These are phyloP conservation scores for Thyridium curvatum DNA, from an alignment of 2,329 filamentous ascomycete genomes.

Conservation along the genomic window DNA sequence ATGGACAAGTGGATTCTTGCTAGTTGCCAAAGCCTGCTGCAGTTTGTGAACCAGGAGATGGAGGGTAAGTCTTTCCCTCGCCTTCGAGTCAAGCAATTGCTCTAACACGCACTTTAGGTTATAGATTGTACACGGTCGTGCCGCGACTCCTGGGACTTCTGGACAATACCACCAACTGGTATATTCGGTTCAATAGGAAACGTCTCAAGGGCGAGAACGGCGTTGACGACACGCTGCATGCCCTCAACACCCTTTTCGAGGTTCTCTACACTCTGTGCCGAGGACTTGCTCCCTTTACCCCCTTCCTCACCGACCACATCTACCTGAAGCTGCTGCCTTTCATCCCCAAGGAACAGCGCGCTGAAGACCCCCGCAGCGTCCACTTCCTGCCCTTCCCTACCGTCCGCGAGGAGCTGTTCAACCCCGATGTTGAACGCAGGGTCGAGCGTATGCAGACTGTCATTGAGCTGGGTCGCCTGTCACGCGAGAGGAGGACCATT, in stretches of 20 bases:
- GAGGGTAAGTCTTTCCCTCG: constrained; percentile 42
- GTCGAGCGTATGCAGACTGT: constrained; percentile 92
- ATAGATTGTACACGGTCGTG: constrained; percentile 85
- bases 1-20: constrained; percentile 97
- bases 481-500: constrained; percentile 76
- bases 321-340: constrained; percentile 77
- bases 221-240: constrained; percentile 78
- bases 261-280: constrained; percentile 84
- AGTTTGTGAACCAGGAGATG: constrained; percentile 94
- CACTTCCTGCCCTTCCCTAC: constrained; percentile 91
- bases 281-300: constrained; percentile 87
- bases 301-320: constrained; percentile 92
- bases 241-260: constrained; percentile 90
- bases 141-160: constrained; percentile 77
- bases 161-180: constrained; percentile 98
- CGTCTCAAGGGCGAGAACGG: constrained; percentile 87
- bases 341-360: constrained; percentile 64
- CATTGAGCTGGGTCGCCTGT: constrained; percentile 83
- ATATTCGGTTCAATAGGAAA: constrained; percentile 90
- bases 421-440: constrained; percentile 76
- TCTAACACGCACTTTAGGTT: constrained; percentile 36
- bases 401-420: constrained; percentile 81
- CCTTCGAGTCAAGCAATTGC: not conserved
- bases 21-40: constrained; percentile 81
- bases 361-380: constrained; percentile 74